phyloP scores from a whole-genome alignment of 306 rosid species.

The Vigna hirtella region DNA sequence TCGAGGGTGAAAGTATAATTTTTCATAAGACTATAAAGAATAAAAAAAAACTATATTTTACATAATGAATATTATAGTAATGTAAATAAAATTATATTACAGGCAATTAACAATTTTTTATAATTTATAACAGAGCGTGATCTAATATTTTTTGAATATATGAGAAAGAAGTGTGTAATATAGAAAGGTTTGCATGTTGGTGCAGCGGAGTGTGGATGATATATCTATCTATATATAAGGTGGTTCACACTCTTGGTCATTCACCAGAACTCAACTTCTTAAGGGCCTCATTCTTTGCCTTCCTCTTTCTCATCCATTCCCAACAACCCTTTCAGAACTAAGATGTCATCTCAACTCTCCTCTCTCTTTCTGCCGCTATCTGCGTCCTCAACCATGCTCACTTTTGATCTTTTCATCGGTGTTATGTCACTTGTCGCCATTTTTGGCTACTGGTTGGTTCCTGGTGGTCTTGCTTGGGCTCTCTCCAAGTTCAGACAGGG shows the following conservation, averaged over 20 bases:
- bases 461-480: slow-evolving; percentile 86
- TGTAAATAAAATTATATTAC: too few species aligned
- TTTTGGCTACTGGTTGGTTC: slow-evolving; percentile 60
- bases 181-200: neutral
- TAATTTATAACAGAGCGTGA: too few species aligned
- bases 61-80: too few species aligned
- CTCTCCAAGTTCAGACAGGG: slow-evolving; percentile 19
- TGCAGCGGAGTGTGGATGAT: too few species aligned
- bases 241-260: neutral
- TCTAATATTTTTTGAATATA: too few species aligned
- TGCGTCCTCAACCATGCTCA: slow-evolving; percentile 32
- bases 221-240: neutral
- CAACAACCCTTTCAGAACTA: neutral
- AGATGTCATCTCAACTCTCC: slow-evolving; percentile 52
- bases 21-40: too few species aligned
- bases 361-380: slow-evolving; percentile 43
- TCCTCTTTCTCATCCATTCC: neutral
- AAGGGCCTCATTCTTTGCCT: too few species aligned
- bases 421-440: slow-evolving; percentile 40
- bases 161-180: too few species aligned
- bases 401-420: slow-evolving; percentile 43
- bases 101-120: too few species aligned
- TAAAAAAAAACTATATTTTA: too few species aligned
- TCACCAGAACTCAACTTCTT: neutral
- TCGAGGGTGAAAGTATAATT: too few species aligned